Base-by-base conservation (phyloP, 768 basidiomycete genomes). In the Cubamyces lactineus region DNA sequence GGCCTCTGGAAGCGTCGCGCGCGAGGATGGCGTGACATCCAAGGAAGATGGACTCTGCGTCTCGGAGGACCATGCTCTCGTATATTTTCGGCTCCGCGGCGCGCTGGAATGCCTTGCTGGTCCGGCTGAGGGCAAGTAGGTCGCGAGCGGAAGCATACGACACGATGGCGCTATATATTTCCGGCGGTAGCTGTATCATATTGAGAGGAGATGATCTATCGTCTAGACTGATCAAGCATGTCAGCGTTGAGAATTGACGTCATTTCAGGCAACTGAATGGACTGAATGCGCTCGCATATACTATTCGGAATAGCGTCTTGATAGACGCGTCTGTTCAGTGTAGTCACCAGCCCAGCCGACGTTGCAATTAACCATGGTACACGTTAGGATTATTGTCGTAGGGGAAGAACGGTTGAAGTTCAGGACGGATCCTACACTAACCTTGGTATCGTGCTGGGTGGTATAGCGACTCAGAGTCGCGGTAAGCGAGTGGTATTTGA, bases 61-160 rank as follows among this genome's bases (percentile, higher is more conserved):
- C 80, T 6, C 67, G 69, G 49, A 83, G 75, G 62, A 73, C 67
- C 59, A 84, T 56, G 23, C 68, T 59, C 21, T 76, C 71, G 70
- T 86, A 87, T 41, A 86, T 69, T 61, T 66, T 73, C 17, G 72
- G 64, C 66, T 85, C 83, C 38, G 84, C 82, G 53, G 78, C 78
- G 53, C 70, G 74, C 60, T 82, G 82, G 53, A 86, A 72, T 11
- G 77, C 67, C 70, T 79, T 84, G 69, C 71, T 82, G 7, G 79
- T 78, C 50, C 75, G 71, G 65, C 78, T 79, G 47, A 86, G 76
- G 11, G 77, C 69, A 0, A 71, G 59, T 24, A 85, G 77, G 60
- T 84, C 81, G 5, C 69, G 69, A 47, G 69, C 63, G 21, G 70
- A 63, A 7, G 73, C 63, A 65, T 76, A 76, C 28, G 73, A 73